A percentile compares a stretch with the other conserved stretches of the same genome.
Evolutionary conservation across 495 filamentous ascomycete genomes (phyloP).

Genomic region (Lasiosphaeriaceae sp.): DNA sequence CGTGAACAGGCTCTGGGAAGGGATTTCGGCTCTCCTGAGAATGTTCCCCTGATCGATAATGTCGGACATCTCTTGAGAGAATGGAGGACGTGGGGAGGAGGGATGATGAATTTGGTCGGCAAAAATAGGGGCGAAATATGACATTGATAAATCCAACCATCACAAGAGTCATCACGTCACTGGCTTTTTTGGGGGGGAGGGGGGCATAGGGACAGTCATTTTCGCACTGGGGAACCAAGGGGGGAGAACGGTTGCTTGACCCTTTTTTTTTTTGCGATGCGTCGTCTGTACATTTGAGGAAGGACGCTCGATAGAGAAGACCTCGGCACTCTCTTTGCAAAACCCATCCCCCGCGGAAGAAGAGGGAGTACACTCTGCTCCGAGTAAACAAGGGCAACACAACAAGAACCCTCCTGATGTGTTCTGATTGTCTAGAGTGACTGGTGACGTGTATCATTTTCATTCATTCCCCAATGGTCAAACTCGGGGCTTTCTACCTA

Average conservation of each 20-base stretch:
- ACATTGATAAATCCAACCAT: background rate
- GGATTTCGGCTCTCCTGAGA: background rate
- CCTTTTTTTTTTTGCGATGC: background rate
- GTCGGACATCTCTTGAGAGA: conserved; percentile 1
- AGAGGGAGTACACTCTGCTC: background rate
- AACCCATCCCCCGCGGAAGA: background rate
- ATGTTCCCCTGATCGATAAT: conserved; percentile 2
- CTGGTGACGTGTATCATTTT: background rate
- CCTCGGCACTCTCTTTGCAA: conserved; percentile 10
- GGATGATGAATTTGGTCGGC: background rate
- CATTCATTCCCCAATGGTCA: too few relatives aligned
- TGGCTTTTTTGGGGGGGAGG: background rate
- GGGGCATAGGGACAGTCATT: background rate
- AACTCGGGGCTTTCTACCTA: too few relatives aligned
- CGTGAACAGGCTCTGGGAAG: background rate
- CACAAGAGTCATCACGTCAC: background rate
- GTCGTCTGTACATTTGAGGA: conserved; percentile 17
- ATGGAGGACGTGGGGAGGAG: background rate
- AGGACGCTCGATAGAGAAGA: conserved; percentile 14
- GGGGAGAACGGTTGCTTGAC: background rate
- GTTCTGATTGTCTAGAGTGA: background rate
- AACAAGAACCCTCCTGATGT: background rate
- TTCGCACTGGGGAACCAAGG: background rate
- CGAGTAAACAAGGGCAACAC: background rate
- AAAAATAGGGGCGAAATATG: background rate